Evolutionary conservation across 441 rosid species (phyloP).

Genomic region (Corymbia citriodora): DNA sequence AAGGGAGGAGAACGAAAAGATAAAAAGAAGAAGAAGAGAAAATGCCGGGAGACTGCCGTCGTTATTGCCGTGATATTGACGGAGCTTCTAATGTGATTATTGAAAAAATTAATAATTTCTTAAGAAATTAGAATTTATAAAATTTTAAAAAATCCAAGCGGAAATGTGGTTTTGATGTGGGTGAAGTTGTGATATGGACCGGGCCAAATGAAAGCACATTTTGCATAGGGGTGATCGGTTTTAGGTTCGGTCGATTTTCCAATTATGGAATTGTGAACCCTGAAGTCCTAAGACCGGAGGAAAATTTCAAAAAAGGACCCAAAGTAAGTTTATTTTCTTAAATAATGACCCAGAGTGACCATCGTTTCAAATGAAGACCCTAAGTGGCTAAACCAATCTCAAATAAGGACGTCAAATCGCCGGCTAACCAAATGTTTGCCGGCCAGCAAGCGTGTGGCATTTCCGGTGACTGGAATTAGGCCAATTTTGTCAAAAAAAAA

Average conservation of each 20-base stretch:
- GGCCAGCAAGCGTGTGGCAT: too few relatives aligned
- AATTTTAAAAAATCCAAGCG: background rate
- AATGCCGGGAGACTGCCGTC: background rate
- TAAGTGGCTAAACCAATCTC: too few relatives aligned
- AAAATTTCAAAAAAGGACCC: too few relatives aligned
- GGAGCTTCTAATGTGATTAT: background rate
- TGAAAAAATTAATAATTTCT: background rate
- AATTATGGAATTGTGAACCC: background rate
- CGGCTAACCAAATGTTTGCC: too few relatives aligned
- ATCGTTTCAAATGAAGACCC: too few relatives aligned
- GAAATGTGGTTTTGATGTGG: background rate
- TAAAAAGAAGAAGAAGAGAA: background rate
- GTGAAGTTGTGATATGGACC: background rate
- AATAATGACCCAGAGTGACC: too few relatives aligned
- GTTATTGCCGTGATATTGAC: background rate
- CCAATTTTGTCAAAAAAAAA: too few relatives aligned
- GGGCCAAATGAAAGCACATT: background rate
- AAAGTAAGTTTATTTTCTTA: too few relatives aligned
- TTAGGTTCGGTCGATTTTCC: accelerated
- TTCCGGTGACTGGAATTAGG: too few relatives aligned
- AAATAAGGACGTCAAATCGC: too few relatives aligned
- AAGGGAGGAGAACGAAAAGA: background rate
- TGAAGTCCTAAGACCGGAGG: too few relatives aligned
- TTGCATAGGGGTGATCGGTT: too few relatives aligned
- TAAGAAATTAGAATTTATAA: background rate